Base-by-base conservation (phyloP, 2,329 filamentous ascomycete species). In the Coccinonectria pachysandricola region DNA sequence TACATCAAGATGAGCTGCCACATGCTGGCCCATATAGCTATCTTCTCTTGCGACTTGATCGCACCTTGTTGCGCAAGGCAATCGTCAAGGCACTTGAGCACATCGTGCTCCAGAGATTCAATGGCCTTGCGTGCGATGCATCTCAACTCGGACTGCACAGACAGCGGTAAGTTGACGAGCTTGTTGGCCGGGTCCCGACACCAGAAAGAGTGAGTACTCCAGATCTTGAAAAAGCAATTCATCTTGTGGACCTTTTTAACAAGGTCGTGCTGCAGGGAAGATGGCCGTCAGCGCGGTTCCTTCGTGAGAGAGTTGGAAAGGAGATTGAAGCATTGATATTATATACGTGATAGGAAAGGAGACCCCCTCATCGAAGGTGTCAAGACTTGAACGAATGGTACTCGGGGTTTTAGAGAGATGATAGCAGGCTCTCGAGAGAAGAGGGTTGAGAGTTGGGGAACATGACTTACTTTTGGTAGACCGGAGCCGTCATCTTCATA, bases 1-100 rank as follows among this genome's bases (percentile, higher is more conserved):
- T 68, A 66, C 39, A 65, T 57, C 20, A 67, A 49, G 21, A 68
- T 59, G 30, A 66, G 43, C 34, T 65, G 60, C 62, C 65, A 67
- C 43, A 65, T 44, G 40, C 56, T 58, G 10, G 54, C 58, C 62
- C 64, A 68, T 12, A 67, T 39, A n/a, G 57, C 54, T 31, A 65
- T 43, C 24, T 52, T 54, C 26, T 62, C 60, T 9, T 57, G 44
- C 1, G 46, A 34, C 39, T 54, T 51, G 8, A 59, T 52, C 13
- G 59, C 49, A 8, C 50, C 48, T 24, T 57, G 48, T 24, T 60
- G 58, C 6, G 46, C 42, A 16, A 61, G 43, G 20, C 48, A 53
- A 15, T 54, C 53, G 26, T 62, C 59, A 14, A 62, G 47, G 19
- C 54, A 50, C 35, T 50, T 54, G 24, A 60, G 45, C 18, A 63